Conservation (phyloP, 805 yeast genomes). For the Tetrapisispora iriomotensis region DNA sequence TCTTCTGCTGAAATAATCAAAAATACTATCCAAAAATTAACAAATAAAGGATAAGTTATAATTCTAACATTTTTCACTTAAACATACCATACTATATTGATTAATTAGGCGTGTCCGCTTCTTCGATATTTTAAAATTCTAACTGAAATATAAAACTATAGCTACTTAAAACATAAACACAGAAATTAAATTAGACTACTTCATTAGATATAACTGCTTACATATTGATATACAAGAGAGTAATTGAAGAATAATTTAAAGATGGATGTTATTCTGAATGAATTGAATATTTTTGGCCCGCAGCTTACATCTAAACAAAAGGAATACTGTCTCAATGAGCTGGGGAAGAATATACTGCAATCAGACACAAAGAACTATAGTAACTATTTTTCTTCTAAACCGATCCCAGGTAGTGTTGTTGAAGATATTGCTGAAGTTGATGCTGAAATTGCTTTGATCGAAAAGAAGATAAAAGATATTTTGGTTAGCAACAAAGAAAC, state of each 20-base stretch:
- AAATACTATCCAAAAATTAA: constrained; percentile 18
- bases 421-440: constrained; percentile 72
- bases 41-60: constrained; percentile 1
- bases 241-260: not conserved
- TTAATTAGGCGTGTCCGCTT: too few relatives aligned
- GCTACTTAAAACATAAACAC: too few relatives aligned
- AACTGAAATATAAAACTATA: too few relatives aligned
- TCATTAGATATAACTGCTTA: not conserved
- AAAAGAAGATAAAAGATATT: constrained; percentile 35
- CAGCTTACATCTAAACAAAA: constrained; percentile 16
- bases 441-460: constrained; percentile 40
- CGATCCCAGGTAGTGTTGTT: constrained; percentile 31
- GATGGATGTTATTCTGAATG: constrained; percentile 30
- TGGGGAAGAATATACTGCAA: constrained; percentile 34
- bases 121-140: too few relatives aligned
- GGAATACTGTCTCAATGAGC: constrained; percentile 27
- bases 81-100: too few relatives aligned
- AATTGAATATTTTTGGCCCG: constrained; percentile 25
- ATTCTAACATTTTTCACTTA: too few relatives aligned
- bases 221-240: not conserved
- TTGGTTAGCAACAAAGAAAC: constrained; percentile 28
- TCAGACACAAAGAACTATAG: constrained; percentile 39
- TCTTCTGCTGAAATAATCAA: constrained; percentile 22
- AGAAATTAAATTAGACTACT: not conserved
- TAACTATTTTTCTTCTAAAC: constrained; percentile 34